These are phyloP conservation scores for Starmerella bacillaris DNA, from an alignment of 805 yeast species.

Conservation along the genomic window DNA sequence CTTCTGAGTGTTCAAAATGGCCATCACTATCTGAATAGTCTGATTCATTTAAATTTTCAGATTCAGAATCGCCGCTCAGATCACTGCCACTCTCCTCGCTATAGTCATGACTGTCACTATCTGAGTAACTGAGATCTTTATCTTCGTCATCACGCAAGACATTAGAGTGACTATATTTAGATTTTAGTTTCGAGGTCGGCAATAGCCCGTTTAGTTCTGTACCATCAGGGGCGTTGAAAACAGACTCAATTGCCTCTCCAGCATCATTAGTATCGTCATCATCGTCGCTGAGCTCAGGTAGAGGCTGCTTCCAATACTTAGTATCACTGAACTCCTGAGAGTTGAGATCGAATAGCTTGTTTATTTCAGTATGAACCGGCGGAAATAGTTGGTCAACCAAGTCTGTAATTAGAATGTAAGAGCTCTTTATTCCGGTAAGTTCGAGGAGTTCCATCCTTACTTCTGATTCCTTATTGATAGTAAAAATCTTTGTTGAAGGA, in stretches of 20 bases:
- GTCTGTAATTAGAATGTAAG: conserved; percentile 79
- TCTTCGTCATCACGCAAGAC: no score
- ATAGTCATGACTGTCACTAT: no score
- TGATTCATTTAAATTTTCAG: no score
- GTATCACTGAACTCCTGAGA: conserved; percentile 54
- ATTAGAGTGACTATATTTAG: no score
- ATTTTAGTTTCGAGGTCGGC: no score
- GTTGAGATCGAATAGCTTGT: conserved; percentile 19
- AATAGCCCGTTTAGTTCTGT: no score
- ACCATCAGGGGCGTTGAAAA: no score
- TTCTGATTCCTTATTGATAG: conserved; percentile 91
- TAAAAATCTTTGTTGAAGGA: conserved; percentile 84
- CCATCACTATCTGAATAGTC: no score
- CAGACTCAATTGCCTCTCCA: no score
- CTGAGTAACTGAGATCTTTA: no score
- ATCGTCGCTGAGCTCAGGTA: conserved; percentile 30
- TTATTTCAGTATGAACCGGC: conserved; percentile 32
- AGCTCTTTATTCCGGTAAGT: conserved; percentile 76
- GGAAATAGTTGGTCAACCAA: conserved; percentile 96
- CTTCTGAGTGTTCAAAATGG: no score
- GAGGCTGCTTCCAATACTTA: conserved; percentile 80
- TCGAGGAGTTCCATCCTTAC: conserved; percentile 94
- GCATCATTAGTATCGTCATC: conserved; percentile 8
- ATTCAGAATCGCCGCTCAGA: conserved; percentile 20
- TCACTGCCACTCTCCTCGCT: conserved; percentile 13